Evolutionary conservation across 768 basidiomycete species (phyloP).

Genomic region (Leucosporidium scottii): DNA sequence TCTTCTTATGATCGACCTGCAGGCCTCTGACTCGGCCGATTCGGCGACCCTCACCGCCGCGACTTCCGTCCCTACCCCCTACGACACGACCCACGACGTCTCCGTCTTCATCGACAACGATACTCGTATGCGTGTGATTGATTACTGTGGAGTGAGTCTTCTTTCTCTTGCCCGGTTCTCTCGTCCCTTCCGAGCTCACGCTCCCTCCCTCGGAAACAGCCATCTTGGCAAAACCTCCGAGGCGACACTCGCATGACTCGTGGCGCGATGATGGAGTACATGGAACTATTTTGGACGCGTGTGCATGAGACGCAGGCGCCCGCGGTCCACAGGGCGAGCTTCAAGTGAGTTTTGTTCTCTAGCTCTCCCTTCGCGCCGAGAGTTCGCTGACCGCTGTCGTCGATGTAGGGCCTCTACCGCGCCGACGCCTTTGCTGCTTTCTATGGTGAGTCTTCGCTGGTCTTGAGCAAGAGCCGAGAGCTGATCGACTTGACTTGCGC

Average conservation of each 20-base stretch:
- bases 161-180: not conserved
- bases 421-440: slow-evolving; percentile 21
- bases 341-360: not conserved
- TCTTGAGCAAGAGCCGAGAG: not conserved
- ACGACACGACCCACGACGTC: slow-evolving; percentile 11
- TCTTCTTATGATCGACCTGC: not conserved
- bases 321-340: slow-evolving; percentile 27
- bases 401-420: slow-evolving; percentile 6
- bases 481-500: not conserved
- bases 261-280: slow-evolving; percentile 19
- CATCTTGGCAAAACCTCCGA: slow-evolving; percentile 22
- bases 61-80: slow-evolving; percentile 12
- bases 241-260: slow-evolving; percentile 16
- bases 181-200: no score
- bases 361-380: not conserved
- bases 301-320: slow-evolving; percentile 33
- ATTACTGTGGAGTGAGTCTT: slow-evolving; percentile 28
- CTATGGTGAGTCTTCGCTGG: slow-evolving; percentile 12
- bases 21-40: not conserved
- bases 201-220: slow-evolving; percentile 1
- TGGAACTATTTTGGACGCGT: slow-evolving; percentile 27
- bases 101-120: slow-evolving; percentile 20
- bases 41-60: not conserved
- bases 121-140: slow-evolving; percentile 19
- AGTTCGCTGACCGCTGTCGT: not conserved